Evolutionary conservation across 257 asterid species (phyloP), one percentile per base, ranked within the genome.

Genomic region (Solanum chiquidenum): DNA sequence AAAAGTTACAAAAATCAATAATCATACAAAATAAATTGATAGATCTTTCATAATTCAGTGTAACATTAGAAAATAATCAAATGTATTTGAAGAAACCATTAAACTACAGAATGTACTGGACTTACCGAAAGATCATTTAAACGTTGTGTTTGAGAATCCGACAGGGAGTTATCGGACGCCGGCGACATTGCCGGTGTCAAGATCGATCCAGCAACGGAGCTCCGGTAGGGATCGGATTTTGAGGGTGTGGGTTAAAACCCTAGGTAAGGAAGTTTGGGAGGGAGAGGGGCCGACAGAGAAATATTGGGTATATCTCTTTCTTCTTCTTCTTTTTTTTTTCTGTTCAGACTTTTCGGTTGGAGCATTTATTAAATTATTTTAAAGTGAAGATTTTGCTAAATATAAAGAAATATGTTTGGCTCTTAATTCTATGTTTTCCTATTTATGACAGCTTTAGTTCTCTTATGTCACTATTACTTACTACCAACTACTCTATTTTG

Each of bases 181-280:
- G 34, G 37, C 89, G 95, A 93, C 99, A 96, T 96, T 93, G 97
- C 92, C 94, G 97, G 93, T 29, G 92, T 60, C 3, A 88, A 86
- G 89, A 91, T 87, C 92, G 95, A 94, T 90, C 94, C 95, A 91
- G 94, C 93, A 86, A 91, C 89, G 94, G 94, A 91, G 92, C 83
- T 90, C 89, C 87, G 88, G 90, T 86, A 87, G 73, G 91, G 93
- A 90, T 93, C 95, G 91, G 90, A 90, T 85, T 29, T 92, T 89
- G 94, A 94, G 91, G 92, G 96, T 91, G 79, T 73, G 87, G 80
- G 74, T 12, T 87, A 80, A 88, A 90, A 93, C 95, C 96, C 96
- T 94, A 93, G 91, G 79, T 88, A 88, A 90, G 90, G 29, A 34
- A 9, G 44, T 18, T 25, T 13, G 42, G 13, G 37, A 16, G 77